Conservation (phyloP, 768 basidiomycete species). For the Pleurotus sapidus region DNA sequence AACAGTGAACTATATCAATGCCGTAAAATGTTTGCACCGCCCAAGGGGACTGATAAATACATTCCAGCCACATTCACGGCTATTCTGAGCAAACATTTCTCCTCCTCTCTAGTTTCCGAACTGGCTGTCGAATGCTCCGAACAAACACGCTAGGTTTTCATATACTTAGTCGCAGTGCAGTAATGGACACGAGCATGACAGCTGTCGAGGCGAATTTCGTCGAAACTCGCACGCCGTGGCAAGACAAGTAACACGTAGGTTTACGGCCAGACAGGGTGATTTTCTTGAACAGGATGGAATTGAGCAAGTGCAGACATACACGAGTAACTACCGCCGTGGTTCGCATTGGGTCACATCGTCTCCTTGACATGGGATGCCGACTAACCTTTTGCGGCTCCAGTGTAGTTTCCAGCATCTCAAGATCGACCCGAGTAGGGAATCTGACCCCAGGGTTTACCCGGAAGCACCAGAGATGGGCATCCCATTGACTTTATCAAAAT, state of each 20-base stretch:
- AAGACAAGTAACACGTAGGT: constrained; percentile 4
- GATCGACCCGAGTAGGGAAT: constrained; percentile 6
- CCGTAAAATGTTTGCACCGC: no score
- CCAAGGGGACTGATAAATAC: no score
- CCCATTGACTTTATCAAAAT: neutral
- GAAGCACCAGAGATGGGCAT: constrained; percentile 4
- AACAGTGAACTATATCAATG: no score
- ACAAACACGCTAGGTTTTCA: constrained; percentile 7
- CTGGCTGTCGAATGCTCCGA: constrained; percentile 9
- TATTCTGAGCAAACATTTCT: constrained; percentile 3
- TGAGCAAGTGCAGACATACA: neutral
- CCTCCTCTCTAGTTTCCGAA: constrained; percentile 5
- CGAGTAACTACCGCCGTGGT: constrained; percentile 1
- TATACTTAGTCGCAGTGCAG: neutral
- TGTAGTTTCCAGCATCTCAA: neutral
- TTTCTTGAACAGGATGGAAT: constrained; percentile 3
- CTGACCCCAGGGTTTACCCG: neutral
- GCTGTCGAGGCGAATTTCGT: neutral
- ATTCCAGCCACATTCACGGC: neutral
- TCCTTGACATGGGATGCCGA: constrained; percentile 6
- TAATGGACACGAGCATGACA: constrained; percentile 3
- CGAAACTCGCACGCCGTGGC: neutral
- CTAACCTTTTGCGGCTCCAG: constrained; percentile 7
- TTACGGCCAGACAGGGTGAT: neutral
- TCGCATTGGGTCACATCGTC: constrained; percentile 1